Percentiles rank a stretch among this genome's conserved stretches.
phyloP scores from a whole-genome alignment of 169 alveolate genomes.

The Plasmodium inui region DNA sequence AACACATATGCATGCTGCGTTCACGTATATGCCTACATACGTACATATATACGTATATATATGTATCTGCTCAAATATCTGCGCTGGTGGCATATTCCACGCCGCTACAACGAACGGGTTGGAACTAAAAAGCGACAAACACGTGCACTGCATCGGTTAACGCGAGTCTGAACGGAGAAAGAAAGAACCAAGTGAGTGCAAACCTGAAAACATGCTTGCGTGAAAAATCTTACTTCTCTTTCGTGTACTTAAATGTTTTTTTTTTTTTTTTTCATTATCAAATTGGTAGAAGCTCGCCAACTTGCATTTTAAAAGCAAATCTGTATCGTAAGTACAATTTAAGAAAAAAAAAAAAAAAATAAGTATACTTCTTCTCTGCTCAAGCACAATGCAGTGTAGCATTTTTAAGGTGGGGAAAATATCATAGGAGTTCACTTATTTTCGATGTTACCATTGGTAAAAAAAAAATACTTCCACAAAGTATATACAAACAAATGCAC shows the following conservation, averaged over 20 bases:
- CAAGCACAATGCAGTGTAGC: neutral
- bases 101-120: neutral
- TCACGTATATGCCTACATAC: neutral
- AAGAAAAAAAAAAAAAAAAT: neutral
- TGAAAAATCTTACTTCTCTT: neutral
- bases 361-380: neutral
- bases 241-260: neutral
- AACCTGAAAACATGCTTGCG: neutral
- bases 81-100: neutral
- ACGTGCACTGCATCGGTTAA: neutral
- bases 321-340: neutral
- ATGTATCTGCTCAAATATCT: neutral
- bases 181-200: neutral
- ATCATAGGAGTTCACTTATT: neutral
- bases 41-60: neutral
- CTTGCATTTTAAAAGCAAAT: slow-evolving; percentile 27
- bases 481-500: neutral
- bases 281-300: slow-evolving; percentile 3
- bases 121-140: neutral
- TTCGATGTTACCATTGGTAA: neutral
- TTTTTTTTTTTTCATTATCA: slow-evolving; percentile 19
- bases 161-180: neutral
- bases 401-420: neutral
- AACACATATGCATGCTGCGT: neutral
- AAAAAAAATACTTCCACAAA: neutral